These are phyloP conservation scores for Diplodia sapinea DNA, from an alignment of 2,329 filamentous ascomycete genomes.

Conservation along the genomic window DNA sequence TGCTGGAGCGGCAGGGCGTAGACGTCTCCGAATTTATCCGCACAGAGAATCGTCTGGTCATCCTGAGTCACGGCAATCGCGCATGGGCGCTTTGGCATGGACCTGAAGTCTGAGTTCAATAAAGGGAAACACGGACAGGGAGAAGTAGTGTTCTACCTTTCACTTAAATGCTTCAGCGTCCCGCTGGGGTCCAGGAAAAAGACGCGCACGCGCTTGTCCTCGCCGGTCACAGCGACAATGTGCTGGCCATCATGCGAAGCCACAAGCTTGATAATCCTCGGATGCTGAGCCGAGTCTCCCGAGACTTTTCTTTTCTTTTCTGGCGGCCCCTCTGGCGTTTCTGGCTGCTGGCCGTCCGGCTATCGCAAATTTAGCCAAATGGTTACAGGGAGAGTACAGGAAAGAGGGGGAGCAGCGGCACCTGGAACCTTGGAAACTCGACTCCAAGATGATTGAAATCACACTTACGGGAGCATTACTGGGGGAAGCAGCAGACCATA, in stretches of 20 bases:
- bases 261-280: constrained; percentile 72
- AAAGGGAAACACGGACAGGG: constrained; percentile 4
- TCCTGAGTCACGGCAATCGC: constrained; percentile 74
- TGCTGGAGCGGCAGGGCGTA: constrained; percentile 79
- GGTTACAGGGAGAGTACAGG: constrained; percentile 37
- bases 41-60: constrained; percentile 74
- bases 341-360: constrained; percentile 31
- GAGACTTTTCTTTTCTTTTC: constrained; percentile 50
- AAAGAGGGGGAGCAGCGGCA: neutral
- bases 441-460: neutral
- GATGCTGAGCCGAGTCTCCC: constrained; percentile 33
- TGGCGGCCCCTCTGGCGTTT: constrained; percentile 44
- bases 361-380: constrained; percentile 24
- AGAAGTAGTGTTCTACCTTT: constrained; percentile 61
- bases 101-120: constrained; percentile 55
- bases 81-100: constrained; percentile 89
- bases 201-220: constrained; percentile 89
- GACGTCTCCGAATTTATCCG: constrained; percentile 97
- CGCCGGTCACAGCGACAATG: constrained; percentile 79
- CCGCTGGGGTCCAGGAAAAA: constrained; percentile 71
- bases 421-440: constrained; percentile 30
- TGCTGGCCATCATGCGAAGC: constrained; percentile 69
- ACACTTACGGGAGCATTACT: constrained; percentile 38
- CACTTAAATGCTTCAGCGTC: constrained; percentile 69
- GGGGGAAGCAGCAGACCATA: constrained; percentile 58